Evolutionary conservation across 768 basidiomycete species (phyloP), one percentile per base, ranked within the genome.

Genomic region (Leucosporidium creatinivorum): DNA sequence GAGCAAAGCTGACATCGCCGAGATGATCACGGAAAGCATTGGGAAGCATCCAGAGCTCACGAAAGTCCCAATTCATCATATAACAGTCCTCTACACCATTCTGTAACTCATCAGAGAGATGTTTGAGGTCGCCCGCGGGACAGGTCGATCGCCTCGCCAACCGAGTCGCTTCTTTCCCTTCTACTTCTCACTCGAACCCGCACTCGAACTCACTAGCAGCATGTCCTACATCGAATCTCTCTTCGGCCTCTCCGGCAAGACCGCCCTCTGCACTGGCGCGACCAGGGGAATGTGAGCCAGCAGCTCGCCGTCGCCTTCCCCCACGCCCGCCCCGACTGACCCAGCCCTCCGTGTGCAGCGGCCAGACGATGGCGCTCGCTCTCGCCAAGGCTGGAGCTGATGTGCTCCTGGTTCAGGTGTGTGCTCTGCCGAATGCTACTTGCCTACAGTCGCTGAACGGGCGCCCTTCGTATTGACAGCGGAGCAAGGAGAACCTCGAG

Each of bases 371-470:
- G 68, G 78, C 79, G 25, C 65, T 79, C 18, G 77, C 79, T 4
- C 75, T 80, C n/a, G 78, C 79, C 19, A 77, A 79, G 66, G 78
- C 79, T 23, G 79, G 79, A n/a, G 79, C 80, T 23, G 78, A 78
- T 59, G 60, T 80, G 31, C 25, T 62, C 12, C 61, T 62, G 7
- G 30, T 62, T 21, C 58, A 59, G 58, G 58, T 21, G 7, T 1
- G 58, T 26, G 13, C 9, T 26, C 10, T 28, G 7, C 26, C 1
- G 17, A 54, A 2, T 28, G 2, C 3, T 57, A 6, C 58, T 59
- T 44, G 18, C 25, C 10, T 12, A 7, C n/a, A 48, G 15, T 18
- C 57, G 33, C 48, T 7, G 9, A 25, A 31, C 31, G 30, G 26
- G 73, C 83, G 82, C 73, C 76, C 83, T 59, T 79, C 82, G 4